These are phyloP conservation scores for Glaciozyma martinii DNA, from an alignment of 768 basidiomycete genomes.

Conservation along the genomic window DNA sequence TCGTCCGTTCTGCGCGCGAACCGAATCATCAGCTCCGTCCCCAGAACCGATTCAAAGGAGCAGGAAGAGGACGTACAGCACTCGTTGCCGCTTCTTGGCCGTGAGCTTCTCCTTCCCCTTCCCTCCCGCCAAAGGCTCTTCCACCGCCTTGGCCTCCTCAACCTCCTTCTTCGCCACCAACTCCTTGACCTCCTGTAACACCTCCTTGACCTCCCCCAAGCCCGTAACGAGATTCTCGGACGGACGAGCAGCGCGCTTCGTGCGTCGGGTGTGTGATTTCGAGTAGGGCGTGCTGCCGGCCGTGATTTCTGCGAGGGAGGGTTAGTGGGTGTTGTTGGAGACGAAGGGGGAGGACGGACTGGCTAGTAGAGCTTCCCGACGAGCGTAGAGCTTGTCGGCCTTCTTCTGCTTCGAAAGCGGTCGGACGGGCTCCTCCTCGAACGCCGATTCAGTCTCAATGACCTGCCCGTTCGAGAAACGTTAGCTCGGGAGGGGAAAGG, in stretches of 20 bases:
- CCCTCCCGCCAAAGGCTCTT: neutral
- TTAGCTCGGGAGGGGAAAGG: neutral
- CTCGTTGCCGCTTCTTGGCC: conserved; percentile 26
- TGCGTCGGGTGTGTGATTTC: conserved; percentile 29
- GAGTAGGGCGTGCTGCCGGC: conserved; percentile 29
- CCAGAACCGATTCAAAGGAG: neutral
- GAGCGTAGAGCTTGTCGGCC: conserved; percentile 26
- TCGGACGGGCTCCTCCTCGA: neutral
- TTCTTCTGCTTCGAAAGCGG: conserved; percentile 17
- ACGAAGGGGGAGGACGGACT: conserved; percentile 10
- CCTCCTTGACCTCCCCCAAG: conserved; percentile 26
- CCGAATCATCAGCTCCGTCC: neutral
- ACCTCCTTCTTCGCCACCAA: neutral
- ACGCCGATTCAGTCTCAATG: neutral
- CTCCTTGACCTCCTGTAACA: conserved; percentile 15
- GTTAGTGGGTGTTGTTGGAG: neutral
- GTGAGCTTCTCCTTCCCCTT: conserved; percentile 29
- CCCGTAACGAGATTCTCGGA: conserved; percentile 27
- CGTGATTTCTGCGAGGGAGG: conserved; percentile 11
- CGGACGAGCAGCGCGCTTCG: conserved; percentile 28
- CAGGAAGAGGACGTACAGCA: conserved; percentile 14
- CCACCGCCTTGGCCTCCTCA: neutral
- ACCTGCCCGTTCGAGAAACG: neutral
- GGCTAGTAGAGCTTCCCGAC: conserved; percentile 29
- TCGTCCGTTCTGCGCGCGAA: conserved; percentile 17